Evolutionary conservation across 1,284 basidiomycete species (phyloP), one percentile per base, ranked within the genome.

Genomic region (Cryptococcus sp.): DNA sequence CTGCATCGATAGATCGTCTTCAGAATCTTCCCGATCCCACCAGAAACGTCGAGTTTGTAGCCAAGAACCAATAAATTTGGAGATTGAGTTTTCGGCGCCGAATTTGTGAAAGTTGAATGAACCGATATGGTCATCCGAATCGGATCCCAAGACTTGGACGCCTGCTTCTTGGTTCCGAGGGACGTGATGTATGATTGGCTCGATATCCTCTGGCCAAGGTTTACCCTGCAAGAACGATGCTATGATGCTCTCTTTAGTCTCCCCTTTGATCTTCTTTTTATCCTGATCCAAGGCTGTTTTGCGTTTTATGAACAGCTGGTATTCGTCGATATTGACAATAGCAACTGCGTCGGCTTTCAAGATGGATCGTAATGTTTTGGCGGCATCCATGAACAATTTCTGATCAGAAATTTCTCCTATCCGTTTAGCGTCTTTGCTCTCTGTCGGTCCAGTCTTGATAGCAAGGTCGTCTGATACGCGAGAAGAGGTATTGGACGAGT

Each of bases 311-410:
- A 65, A 74, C 11, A 74, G 57, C 48, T 72, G 67, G 48, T 65
- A 71, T 34, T 72, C 69, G 44, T 64, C 65, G 46, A 70, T 55
- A 46, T 64, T 60, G 36, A 74, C 56, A 23, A 72, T 63, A 11
- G 57, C 61, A 2, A 74, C 66, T 1, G 66, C 64, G 50, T 74
- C 72, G 7, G 69, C 71, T 4, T 59, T 56, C 15, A 74, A 61
- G 8, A 72, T 64, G 2, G 55, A 50, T 0, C 66, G 61, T 1
- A 71, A 50, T 2, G 72, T 74, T 0, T 57, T 48, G 0, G 70
- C 67, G 0, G 66, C 65, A 49, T 73, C 68, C 33, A 50, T 54
- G 52, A 63, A 64, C 15, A 71, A 49, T 6, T 46, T 55, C n/a
- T 33, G 49, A 38, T 71, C 66, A 2, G 60, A 50, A 4, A 56